Conservation (phyloP, 75 land plant species). For the Pinus tabuliformis region DNA sequence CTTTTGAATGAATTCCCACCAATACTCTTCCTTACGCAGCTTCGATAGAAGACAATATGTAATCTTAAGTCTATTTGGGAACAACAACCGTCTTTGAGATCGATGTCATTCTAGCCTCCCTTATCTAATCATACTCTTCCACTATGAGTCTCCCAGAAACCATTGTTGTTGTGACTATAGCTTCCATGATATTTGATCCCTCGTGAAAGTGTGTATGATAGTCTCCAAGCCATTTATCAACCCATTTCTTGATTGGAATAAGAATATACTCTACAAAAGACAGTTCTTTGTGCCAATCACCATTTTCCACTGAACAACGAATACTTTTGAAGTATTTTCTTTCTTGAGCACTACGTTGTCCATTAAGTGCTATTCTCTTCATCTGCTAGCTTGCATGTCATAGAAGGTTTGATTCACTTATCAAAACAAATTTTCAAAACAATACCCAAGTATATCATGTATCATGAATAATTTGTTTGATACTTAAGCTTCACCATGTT, state of each 20-base stretch:
- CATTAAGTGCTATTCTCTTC: conserved; percentile 82
- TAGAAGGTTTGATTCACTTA: conserved; percentile 67
- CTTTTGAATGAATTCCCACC: conserved; percentile 51
- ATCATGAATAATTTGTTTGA: conserved; percentile 93
- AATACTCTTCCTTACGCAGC: conserved; percentile 2
- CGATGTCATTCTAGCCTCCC: conserved; percentile 40
- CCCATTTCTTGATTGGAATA: conserved; percentile 77
- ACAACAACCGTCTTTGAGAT: conserved; percentile 51
- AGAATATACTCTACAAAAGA: conserved; percentile 79
- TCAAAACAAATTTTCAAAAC: conserved; percentile 93
- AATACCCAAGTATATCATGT: conserved; percentile 94
- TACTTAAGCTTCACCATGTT: conserved; percentile 83
- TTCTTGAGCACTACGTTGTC: conserved; percentile 92
- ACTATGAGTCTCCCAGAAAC: conserved; percentile 69
- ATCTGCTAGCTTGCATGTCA: conserved; percentile 66
- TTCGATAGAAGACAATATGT: conserved; percentile 80
- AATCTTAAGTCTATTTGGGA: conserved; percentile 77
- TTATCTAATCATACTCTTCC: conserved; percentile 74
- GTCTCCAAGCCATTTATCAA: conserved; percentile 78
- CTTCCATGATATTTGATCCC: no score
- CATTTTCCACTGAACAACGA: conserved; percentile 42
- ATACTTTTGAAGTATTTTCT: conserved; percentile 77
- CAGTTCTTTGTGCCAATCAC: conserved; percentile 40
- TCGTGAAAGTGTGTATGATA: no score
- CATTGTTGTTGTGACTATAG: no score